Base-by-base conservation (phyloP, 2,329 filamentous ascomycete genomes). In the Delphinella strobiligena region DNA sequence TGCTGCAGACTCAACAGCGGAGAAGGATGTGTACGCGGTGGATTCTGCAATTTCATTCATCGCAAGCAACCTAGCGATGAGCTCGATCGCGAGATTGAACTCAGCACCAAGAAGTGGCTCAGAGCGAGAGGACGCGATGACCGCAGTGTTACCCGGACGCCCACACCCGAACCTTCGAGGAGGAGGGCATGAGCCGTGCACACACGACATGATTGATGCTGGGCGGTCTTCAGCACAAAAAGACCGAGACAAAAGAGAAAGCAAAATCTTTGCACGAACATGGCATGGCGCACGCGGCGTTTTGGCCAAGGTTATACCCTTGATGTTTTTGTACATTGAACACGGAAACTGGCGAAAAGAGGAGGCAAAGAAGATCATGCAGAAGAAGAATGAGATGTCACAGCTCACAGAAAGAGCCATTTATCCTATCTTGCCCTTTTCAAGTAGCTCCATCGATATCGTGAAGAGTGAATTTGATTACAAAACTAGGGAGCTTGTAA, bases 11-110 rank as follows among this genome's bases (percentile, higher is more conserved):
- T 96, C 18, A 98, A 98, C 58, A 83, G 76, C 30, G 91, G 91
- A 46, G 91, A 96, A 63, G 91, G 91, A 33, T 98, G 91, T 63
- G 87, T 94, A 32, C 75, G 91, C 49, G 91, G 88, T 47, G 91
- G 91, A 22, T 96, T 96, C 69, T 98, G 91, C 73, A 98, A 98
- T 63, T 98, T 98, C 62, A 98, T 98, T 49, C 91, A 98, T 61
- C 77, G 91, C 56, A 98, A 98, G 71, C 91, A 96, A 59, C 91
- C 91, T 3, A 77, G 75, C 51, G 70, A 85, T 9, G 89, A 96
- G 66, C 68, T 98, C 52, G 91, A 98, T 46, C 69, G 81, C 47
- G 91, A 98, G 51, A 62, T 98, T 51, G 78, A 82, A 47, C 72
- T 96, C 51, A 77, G 78, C 53, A 96, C 89, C 47, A 93, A 94